Base-by-base conservation (phyloP, 2,329 filamentous ascomycete genomes). In the Amylocarpus encephaloides region DNA sequence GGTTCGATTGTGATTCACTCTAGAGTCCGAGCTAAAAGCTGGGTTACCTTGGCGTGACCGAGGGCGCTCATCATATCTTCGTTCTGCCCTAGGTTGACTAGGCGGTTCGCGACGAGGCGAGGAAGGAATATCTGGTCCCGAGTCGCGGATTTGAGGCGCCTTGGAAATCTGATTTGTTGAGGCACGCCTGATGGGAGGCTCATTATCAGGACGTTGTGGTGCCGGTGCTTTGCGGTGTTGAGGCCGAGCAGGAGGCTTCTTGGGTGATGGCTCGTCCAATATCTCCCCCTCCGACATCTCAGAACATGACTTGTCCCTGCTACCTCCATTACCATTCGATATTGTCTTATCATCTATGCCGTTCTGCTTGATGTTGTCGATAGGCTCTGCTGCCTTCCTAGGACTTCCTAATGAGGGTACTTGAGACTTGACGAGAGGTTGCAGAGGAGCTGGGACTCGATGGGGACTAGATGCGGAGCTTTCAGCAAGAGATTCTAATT, bases 221-320 rank as follows among this genome's bases (percentile, higher is more conserved):
- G 47, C 48, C 15, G 46, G 34, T 36, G 56, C 47, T 47, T 41
- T 46, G 36, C 58, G 54, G 41, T 56, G 62, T 48, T 53, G 45
- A 22, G 59, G 54, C n/a, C 49, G 49, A 33, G 55, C 46, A 46
- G 52, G 48, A 34, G 39, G 22, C 44, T 51, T 58, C 48, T 43
- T 51, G 7, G 54, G 49, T 33, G 49, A 48, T 42, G 49, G 45
- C 36, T 64, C 62, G 57, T 66, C 64, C 36, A 63, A 22, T 51
- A 67, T 65, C 49, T 67, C 64, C n/a, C 64, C 64, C 26, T 64
- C 62, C 12, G 62, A 63, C 11, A 48, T 49, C 22, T 60, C 55
- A 51, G 56, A 62, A 29, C 52, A 51, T 10, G 60, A 59, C 33
- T 50, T 57, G 53, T 57, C 55, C 41, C 55, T 62, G 12, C 44